These are phyloP conservation scores for Saccharum officinarum DNA, from an alignment of 176 grass and related monocot genomes.

Conservation along the genomic window DNA sequence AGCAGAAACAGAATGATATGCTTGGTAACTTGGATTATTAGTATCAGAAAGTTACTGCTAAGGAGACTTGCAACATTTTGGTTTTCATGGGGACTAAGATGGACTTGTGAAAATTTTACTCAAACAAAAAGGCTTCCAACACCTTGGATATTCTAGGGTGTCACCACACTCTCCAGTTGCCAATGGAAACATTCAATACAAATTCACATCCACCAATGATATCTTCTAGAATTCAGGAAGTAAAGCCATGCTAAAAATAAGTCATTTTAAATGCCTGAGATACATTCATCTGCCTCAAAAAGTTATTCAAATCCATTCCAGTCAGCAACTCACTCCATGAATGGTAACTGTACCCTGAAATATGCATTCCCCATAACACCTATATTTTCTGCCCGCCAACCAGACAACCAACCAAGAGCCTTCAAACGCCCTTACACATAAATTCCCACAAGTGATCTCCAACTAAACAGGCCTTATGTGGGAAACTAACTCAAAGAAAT, in stretches of 20 bases:
- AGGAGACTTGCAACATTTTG: slow-evolving; percentile 8
- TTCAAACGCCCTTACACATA: background rate
- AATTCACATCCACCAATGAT: slow-evolving; percentile 15
- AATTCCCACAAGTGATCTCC: background rate
- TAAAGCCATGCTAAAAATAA: background rate
- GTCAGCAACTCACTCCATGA: background rate
- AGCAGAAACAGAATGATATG: background rate
- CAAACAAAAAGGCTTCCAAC: background rate
- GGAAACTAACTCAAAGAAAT: slow-evolving; percentile 2
- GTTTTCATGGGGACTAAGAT: slow-evolving; percentile 11
- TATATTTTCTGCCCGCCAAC: background rate
- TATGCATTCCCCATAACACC: background rate
- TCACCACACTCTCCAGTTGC: background rate
- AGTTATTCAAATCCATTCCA: background rate
- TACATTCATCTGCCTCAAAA: background rate
- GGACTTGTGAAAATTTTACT: background rate
- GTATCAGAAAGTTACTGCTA: background rate
- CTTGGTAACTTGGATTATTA: background rate
- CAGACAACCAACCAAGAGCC: background rate
- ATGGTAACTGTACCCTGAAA: background rate
- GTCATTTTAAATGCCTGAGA: background rate
- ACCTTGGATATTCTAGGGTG: slow-evolving; percentile 6
- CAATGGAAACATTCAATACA: slow-evolving; percentile 15
- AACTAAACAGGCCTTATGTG: background rate
- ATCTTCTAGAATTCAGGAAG: slow-evolving; percentile 6